Base-by-base conservation (phyloP, 1,284 basidiomycete genomes). In the Trichosporon inkin region DNA sequence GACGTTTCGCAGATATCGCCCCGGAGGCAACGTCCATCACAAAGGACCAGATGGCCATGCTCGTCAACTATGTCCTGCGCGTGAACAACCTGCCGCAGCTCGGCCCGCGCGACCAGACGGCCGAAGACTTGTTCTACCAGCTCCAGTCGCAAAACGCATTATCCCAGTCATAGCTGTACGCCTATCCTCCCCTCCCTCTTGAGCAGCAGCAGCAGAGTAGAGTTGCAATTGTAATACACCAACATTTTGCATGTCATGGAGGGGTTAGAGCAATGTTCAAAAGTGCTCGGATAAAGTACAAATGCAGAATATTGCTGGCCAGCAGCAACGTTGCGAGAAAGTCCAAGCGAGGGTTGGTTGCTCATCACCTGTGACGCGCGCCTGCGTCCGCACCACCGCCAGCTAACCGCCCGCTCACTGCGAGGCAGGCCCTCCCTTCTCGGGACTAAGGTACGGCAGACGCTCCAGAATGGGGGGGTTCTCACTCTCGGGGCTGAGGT, bases 101-200 rank as follows among this genome's bases (percentile, higher is more conserved):
- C 6, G 38, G 60, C 14, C 59, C 57, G 1, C 49, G 56, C 3
- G 67, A 72, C 41, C 61, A 56, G 20, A 73, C 66, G 20, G 71
- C 71, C 2, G 67, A 62, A 62, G 72, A 74, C 47, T 60, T 76
- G n/a, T 76, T 74, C 55, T 55, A 63, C 11, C 72, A 74, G 56
- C 60, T 76, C 7, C 54, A 62, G 41, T 62, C 65, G 16, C 71
- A 73, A 58, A 75, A 75, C 38, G 35, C 67, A 7, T 40, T 67
- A 17, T 62, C 65, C 17, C 28, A 37, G 38, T 90, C 49, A 89
- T 55, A 55, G 40, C 36, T n/a, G n/a, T n/a, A 10, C 24, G 14
- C 24, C 14, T 3, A 20, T 1, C 10, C 7, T 22, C 32, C n/a
- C n/a, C n/a, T n/a, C n/a, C n/a, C n/a, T 17, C 16, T 17, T n/a